Base-by-base conservation (phyloP, 1,284 basidiomycete genomes). In the Apiotrichum sp. region DNA sequence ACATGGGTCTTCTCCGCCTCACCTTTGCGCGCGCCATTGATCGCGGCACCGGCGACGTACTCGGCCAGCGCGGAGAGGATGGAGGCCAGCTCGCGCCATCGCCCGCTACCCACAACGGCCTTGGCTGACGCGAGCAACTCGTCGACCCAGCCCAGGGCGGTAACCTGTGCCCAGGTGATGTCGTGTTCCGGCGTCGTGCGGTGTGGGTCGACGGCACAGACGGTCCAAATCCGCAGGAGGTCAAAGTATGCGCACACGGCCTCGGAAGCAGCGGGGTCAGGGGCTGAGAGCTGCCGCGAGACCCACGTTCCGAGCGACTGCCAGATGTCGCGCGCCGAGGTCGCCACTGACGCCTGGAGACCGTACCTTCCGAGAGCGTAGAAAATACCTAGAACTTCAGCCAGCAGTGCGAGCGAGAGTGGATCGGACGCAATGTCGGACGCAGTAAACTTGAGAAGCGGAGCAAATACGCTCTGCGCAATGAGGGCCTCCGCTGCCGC, bases 191-290 rank as follows among this genome's bases (percentile, higher is more conserved):
- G 89, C 7, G 84, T 86, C 6, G 91, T 93, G 56, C 82, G 80
- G 71, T 98, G 93, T 2, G 93, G 93, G 69, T 97, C 88, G 22
- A 84, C 81, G 0, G 92, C 89, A 63, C 90, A 93, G 1, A 83
- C 79, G 6, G 80, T 86, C 92, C 92, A 97, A 0, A 80, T 77
- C 53, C 83, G 81, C 1, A 90, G 65, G 3, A 89, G 72, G 29
- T 69, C 65, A 38, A 76, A 73, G 63, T 78, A 77, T 0, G 66
- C 43, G 69, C 71, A 11, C 76, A 75, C 82, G 81, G 90, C 39
- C 4, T 33, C 31, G 13, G 34, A 14, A 9, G 33, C 11, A 6
- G 43, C 3, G 10, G 35, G 11, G 22, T 22, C 22, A 22, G 22
- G 22, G 4, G n/a, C 7, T 10, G 45, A 22, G 16, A 45, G 29